These are phyloP conservation scores for Orychophragmus violaceus DNA, from an alignment of 345 rosid species.

Conservation along the genomic window DNA sequence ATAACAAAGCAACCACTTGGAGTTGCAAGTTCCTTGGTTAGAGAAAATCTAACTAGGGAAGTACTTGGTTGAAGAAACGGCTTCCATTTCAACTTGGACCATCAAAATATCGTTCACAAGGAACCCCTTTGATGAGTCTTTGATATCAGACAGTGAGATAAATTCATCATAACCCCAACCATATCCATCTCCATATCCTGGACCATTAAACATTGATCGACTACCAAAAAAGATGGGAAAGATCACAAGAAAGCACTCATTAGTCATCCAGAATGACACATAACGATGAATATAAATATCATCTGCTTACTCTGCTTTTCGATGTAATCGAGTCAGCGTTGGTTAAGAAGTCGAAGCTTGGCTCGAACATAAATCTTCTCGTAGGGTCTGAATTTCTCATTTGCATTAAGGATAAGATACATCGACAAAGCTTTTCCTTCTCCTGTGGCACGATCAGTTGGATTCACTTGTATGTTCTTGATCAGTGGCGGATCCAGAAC, in stretches of 20 bases:
- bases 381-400: slow-evolving; percentile 7
- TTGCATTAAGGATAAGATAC: background rate
- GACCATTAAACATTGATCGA: background rate
- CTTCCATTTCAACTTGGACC: slow-evolving; percentile 12
- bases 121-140: slow-evolving; percentile 1
- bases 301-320: background rate
- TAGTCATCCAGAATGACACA: background rate
- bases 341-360: slow-evolving; percentile 19
- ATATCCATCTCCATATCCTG: background rate
- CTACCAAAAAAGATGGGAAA: background rate
- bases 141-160: background rate
- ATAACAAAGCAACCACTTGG: background rate
- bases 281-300: background rate
- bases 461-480: slow-evolving; percentile 7
- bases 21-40: background rate
- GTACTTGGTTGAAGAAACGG: slow-evolving; percentile 14
- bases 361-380: slow-evolving; percentile 21
- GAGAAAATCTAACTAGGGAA: background rate
- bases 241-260: background rate
- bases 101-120: slow-evolving; percentile 9
- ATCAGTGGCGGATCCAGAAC: no score
- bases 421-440: slow-evolving; percentile 3
- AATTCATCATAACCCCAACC: slow-evolving; percentile 4
- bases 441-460: background rate
- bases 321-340: background rate